Conservation (phyloP, 2,329 filamentous ascomycete species). For the Calonectria hongkongensis region DNA sequence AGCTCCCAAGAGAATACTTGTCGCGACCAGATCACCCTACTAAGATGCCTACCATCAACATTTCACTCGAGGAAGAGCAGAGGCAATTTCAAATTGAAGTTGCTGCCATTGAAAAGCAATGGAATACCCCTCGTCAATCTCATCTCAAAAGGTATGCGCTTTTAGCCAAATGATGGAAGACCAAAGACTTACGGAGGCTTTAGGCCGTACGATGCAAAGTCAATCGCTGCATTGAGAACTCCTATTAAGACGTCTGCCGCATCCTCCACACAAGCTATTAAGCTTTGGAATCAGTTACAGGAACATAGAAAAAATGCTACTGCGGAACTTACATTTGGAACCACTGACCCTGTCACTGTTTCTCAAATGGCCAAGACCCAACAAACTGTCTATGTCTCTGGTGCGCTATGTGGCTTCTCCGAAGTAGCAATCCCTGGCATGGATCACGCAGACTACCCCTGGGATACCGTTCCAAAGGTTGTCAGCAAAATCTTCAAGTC, state of each 20-base stretch:
- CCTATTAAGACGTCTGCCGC: conserved; percentile 54
- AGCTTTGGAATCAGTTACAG: conserved; percentile 61
- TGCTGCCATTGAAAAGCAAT: conserved; percentile 59
- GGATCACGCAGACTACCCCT: conserved; percentile 65
- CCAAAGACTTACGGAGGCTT: neutral
- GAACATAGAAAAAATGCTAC: conserved; percentile 59
- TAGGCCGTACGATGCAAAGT: conserved; percentile 47
- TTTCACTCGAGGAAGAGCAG: conserved; percentile 52
- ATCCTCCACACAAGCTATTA: conserved; percentile 58
- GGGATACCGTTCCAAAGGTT: conserved; percentile 64
- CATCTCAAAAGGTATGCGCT: conserved; percentile 53
- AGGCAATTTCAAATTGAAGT: conserved; percentile 58
- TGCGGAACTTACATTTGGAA: conserved; percentile 61
- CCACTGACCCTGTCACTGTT: conserved; percentile 59
- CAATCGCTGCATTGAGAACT: conserved; percentile 59
- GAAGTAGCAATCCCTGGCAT: conserved; percentile 61
- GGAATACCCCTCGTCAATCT: conserved; percentile 54
- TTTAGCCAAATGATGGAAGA: too few relatives aligned
- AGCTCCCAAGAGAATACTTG: too few relatives aligned
- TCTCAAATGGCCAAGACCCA: conserved; percentile 56
- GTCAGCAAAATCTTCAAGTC: conserved; percentile 63
- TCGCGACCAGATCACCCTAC: neutral
- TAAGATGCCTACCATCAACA: conserved; percentile 27
- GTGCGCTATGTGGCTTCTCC: conserved; percentile 62
- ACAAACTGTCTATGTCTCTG: conserved; percentile 63